These are phyloP conservation scores for Suillus spraguei DNA, from an alignment of 768 basidiomycete species.

Conservation along the genomic window DNA sequence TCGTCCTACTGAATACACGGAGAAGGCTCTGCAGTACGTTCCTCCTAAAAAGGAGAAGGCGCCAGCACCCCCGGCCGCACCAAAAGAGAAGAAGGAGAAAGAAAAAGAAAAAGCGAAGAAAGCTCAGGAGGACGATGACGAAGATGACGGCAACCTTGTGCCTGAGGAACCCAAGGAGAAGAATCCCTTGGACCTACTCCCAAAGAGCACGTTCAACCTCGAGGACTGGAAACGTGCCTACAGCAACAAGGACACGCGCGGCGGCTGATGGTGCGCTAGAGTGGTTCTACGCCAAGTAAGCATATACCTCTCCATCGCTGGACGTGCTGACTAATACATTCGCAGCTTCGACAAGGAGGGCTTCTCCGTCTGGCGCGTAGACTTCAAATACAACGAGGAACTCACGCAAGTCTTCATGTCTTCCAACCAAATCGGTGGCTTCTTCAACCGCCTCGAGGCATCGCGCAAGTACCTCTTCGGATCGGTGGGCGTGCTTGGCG, in stretches of 20 bases:
- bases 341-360: conserved; percentile 84
- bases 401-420: conserved; percentile 95
- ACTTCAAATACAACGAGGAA: conserved; percentile 97
- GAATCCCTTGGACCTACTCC: conserved; percentile 92
- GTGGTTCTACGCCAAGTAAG: conserved; percentile 97
- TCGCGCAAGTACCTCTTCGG: conserved; percentile 97
- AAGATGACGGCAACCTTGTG: conserved; percentile 66
- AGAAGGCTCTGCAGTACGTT: conserved; percentile 70
- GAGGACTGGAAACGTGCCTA: conserved; percentile 98
- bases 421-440: conserved; percentile 89
- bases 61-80: conserved; percentile 43
- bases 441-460: conserved; percentile 98
- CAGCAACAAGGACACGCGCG: conserved; percentile 97
- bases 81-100: conserved; percentile 64
- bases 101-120: no score
- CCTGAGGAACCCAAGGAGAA: conserved; percentile 87
- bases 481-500: conserved; percentile 89
- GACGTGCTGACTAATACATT: conserved; percentile 11
- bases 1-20: conserved; percentile 57
- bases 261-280: conserved; percentile 79
- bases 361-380: conserved; percentile 88
- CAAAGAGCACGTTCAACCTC: conserved; percentile 85
- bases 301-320: conserved; percentile 12
- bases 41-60: conserved; percentile 76
- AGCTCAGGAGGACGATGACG: conserved; percentile 63